A percentile compares a stretch with the other conserved stretches of the same genome.
phyloP scores from a whole-genome alignment of 1,139 yeast genomes.

The Spathaspora jeffriesii region DNA sequence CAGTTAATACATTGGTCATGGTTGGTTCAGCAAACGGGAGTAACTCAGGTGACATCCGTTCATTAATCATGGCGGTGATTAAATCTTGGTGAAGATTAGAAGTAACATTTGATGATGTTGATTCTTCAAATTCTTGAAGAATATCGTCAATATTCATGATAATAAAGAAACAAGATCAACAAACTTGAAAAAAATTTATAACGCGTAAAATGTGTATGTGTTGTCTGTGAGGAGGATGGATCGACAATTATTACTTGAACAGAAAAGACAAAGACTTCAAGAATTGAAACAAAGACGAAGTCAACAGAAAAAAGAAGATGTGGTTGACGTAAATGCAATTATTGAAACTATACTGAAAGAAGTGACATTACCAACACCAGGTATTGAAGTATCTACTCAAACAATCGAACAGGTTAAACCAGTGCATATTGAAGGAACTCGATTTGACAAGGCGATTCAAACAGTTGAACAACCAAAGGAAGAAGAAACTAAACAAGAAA shows the following conservation, averaged over 20 bases:
- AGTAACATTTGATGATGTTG: conserved; percentile 16
- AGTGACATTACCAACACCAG: background rate
- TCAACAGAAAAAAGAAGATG: conserved; percentile 9
- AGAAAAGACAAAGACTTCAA: conserved; percentile 42
- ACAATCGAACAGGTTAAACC: background rate
- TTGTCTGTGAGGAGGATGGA: conserved; percentile 22
- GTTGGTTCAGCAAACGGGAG: conserved; percentile 67
- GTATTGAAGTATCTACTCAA: conserved; percentile 14
- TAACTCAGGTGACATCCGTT: conserved; percentile 82
- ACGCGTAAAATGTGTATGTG: conserved; percentile 9
- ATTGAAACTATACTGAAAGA: background rate
- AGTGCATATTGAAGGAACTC: conserved; percentile 15
- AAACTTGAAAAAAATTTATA: conserved; percentile 5
- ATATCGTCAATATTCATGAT: conserved; percentile 69
- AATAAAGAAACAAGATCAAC: conserved; percentile 3
- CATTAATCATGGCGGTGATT: conserved; percentile 76
- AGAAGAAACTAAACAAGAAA: background rate
- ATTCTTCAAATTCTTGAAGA: conserved; percentile 57
- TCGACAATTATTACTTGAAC: conserved; percentile 39
- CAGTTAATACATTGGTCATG: conserved; percentile 54
- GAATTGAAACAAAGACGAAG: conserved; percentile 37
- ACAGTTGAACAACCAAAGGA: conserved; percentile 4
- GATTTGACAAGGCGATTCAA: conserved; percentile 35
- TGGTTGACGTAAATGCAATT: conserved; percentile 1
- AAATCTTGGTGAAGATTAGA: conserved; percentile 37